Percentiles rank a stretch among this genome's conserved stretches.
These are phyloP conservation scores for Clarireedia monteithiana DNA, from an alignment of 2,329 filamentous ascomycete species.

Conservation along the genomic window DNA sequence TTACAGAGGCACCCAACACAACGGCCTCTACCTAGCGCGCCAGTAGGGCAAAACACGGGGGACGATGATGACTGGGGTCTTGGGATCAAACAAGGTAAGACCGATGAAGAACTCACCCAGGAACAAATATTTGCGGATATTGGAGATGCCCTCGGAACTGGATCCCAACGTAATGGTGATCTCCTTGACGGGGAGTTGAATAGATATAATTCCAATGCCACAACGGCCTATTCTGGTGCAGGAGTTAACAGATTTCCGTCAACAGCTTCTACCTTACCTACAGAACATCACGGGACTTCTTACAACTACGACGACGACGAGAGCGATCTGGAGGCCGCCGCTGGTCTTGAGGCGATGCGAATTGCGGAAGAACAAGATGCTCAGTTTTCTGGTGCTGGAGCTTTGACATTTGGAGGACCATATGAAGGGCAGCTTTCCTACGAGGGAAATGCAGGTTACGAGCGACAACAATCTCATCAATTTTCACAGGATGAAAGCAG, in stretches of 20 bases:
- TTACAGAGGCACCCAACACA: slow-evolving; percentile 30
- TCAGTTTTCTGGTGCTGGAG: slow-evolving; percentile 50
- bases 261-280: slow-evolving; percentile 38
- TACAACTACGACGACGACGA: slow-evolving; percentile 57
- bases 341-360: slow-evolving; percentile 75
- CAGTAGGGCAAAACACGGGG: slow-evolving; percentile 20
- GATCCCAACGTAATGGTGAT: slow-evolving; percentile 34
- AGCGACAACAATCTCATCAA: slow-evolving; percentile 35
- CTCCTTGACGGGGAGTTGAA: slow-evolving; percentile 42
- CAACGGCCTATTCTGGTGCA: slow-evolving; percentile 35
- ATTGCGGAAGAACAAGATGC: slow-evolving; percentile 75
- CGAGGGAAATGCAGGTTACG: slow-evolving; percentile 32
- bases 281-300: slow-evolving; percentile 26
- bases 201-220: slow-evolving; percentile 43
- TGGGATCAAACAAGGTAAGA: slow-evolving; percentile 14
- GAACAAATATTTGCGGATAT: slow-evolving; percentile 31
- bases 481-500: slow-evolving; percentile 40
- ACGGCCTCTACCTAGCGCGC: slow-evolving; percentile 28
- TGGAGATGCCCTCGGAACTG: slow-evolving; percentile 26
- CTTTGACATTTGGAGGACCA: slow-evolving; percentile 38
- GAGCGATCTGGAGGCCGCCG: slow-evolving; percentile 80
- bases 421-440: slow-evolving; percentile 28
- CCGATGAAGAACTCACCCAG: slow-evolving; percentile 25
- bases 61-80: slow-evolving; percentile 24
- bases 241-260: slow-evolving; percentile 44